Percentiles rank a stretch among this genome's conserved stretches.
Conservation (phyloP, 768 basidiomycete species). For the Auricularia sp. region DNA sequence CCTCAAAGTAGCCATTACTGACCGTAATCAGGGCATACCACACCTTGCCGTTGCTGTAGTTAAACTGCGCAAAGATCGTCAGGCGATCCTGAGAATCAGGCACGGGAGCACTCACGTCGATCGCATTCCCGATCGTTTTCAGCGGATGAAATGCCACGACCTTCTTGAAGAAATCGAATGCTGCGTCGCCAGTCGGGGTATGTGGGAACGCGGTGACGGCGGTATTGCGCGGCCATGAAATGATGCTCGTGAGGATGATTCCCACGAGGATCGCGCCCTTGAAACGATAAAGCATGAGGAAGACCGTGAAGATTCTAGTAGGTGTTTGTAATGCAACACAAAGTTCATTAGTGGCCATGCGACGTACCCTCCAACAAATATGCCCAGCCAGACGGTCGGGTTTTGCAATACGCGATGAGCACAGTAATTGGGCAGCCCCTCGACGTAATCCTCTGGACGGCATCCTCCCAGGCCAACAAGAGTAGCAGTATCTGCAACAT, state of each 20-base stretch:
- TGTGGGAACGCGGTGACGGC: constrained; percentile 76
- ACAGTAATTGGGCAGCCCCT: constrained; percentile 49
- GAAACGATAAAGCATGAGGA: constrained; percentile 77
- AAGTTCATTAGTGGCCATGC: not conserved
- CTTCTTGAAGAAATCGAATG: constrained; percentile 79
- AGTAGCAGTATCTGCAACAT: constrained; percentile 35
- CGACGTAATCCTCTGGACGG: constrained; percentile 39
- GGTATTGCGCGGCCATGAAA: constrained; percentile 82
- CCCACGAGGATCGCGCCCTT: constrained; percentile 76
- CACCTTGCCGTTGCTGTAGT: constrained; percentile 47
- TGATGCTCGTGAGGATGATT: constrained; percentile 73
- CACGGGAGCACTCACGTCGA: constrained; percentile 41
- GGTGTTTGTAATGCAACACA: not conserved
- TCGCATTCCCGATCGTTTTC: constrained; percentile 48
- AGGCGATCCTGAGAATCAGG: not conserved
- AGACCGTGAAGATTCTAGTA: constrained; percentile 56
- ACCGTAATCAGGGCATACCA: constrained; percentile 78
- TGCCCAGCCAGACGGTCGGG: constrained; percentile 82
- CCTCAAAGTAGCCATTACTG: not conserved
- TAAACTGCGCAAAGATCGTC: not conserved
- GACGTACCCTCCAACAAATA: constrained; percentile 69
- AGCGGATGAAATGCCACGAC: constrained; percentile 68
- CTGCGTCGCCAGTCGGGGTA: constrained; percentile 50
- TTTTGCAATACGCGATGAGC: constrained; percentile 50
- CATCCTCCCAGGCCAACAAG: constrained; percentile 74